Evolutionary conservation across 768 basidiomycete species (phyloP).

Genomic region (Rhizopogon sp.): DNA sequence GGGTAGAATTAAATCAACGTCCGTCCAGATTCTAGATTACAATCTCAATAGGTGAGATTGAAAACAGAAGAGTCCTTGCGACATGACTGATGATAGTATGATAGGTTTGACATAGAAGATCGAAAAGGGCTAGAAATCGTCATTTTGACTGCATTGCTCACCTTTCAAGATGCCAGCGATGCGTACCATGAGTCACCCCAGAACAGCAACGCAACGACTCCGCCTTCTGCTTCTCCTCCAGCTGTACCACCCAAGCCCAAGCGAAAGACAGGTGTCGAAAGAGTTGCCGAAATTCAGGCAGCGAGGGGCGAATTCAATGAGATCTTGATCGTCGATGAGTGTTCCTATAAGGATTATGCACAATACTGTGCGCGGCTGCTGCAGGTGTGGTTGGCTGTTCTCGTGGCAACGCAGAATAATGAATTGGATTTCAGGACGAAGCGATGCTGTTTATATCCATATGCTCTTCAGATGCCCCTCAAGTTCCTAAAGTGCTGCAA

Average conservation of each 20-base stretch:
- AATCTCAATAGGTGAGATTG: conserved; percentile 64
- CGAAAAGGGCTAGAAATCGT: conserved; percentile 84
- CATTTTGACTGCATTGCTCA: conserved; percentile 68
- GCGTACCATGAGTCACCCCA: conserved; percentile 37
- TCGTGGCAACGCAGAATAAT: not conserved
- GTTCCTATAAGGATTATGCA: conserved; percentile 60
- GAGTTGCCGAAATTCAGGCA: conserved; percentile 69
- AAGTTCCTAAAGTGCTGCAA: conserved; percentile 75
- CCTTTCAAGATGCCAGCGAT: conserved; percentile 71
- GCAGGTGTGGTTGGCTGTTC: conserved; percentile 33
- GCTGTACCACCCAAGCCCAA: conserved; percentile 55
- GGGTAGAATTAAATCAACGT: conserved; percentile 56
- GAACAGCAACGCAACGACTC: conserved; percentile 5
- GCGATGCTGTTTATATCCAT: conserved; percentile 78
- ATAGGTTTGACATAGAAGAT: conserved; percentile 79
- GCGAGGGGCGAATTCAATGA: conserved; percentile 70
- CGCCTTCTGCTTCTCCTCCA: conserved; percentile 24
- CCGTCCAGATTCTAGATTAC: conserved; percentile 79
- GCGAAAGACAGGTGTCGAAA: conserved; percentile 60
- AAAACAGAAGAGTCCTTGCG: not conserved
- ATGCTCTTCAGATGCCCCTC: conserved; percentile 52
- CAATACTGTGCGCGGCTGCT: conserved; percentile 60
- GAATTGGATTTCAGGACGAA: conserved; percentile 48
- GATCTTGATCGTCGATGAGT: conserved; percentile 64
- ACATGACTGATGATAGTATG: not conserved